Evolutionary conservation across 768 basidiomycete genomes (phyloP), one percentile per base, ranked within the genome.

Genomic region (Pleurotus tuber-regium): DNA sequence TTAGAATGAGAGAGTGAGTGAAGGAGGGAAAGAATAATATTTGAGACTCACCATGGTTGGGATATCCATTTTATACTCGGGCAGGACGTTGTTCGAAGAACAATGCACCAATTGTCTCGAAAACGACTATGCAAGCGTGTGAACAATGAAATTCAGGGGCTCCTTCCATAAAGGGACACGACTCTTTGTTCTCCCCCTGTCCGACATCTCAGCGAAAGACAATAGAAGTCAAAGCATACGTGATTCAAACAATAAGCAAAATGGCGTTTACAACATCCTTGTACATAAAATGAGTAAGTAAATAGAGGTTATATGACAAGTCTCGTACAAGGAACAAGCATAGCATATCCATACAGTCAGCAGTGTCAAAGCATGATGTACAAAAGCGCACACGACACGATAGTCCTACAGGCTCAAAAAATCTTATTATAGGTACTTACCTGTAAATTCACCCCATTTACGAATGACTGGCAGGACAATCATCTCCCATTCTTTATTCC

Each of bases 381-480:
- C 35, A 36, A 18, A 36, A 19, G n/a, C n/a, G n/a, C n/a, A n/a
- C n/a, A n/a, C n/a, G 35, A 12, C n/a, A 36, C n/a, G n/a, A 38
- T 38, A 38, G n/a, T n/a, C 12, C 21, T 16, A 19, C 35, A 3
- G 9, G 14, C 7, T 9, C n/a, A 38, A 7, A 38, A n/a, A 36
- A 19, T n/a, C n/a, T 7, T 38, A 38, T 23, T 35, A 48, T 19
- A 48, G 18, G 23, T 36, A 25, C 19, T 48, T 23, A 35, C 16
- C 25, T 12, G 31, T 48, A 14, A 48, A 48, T 8, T 24, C 16
- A 35, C 56, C 53, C 56, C 56, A 54, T 33, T 47, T 55, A 30
- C 52, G 46, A 30, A 55, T 55, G 14, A 56, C 49, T 26, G 58
- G 58, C 35, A 54, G 48, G 23, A 52, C 53, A 35, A 57, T 30